phyloP scores from a whole-genome alignment of 768 basidiomycete genomes.

The Psilocybe azurescens region DNA sequence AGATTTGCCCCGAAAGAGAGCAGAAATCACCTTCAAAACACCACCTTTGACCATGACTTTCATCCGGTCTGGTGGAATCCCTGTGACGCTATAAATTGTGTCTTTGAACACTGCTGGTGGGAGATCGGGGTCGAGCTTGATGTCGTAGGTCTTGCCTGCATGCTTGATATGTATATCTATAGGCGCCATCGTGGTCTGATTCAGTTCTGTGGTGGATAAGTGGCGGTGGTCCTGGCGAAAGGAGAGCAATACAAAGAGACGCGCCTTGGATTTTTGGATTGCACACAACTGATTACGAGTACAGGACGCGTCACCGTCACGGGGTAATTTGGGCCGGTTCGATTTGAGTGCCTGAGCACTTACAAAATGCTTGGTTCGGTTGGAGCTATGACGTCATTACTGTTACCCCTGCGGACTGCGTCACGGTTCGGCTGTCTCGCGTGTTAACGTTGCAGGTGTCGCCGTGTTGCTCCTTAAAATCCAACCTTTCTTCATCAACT shows the following conservation, averaged over 20 bases:
- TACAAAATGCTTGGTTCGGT: neutral
- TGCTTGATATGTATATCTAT: constrained; percentile 89
- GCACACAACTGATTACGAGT: constrained; percentile 23
- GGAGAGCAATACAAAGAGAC: constrained; percentile 11
- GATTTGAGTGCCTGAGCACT: neutral
- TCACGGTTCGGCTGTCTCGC: constrained; percentile 9
- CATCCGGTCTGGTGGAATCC: constrained; percentile 90
- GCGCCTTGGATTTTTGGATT: constrained; percentile 18
- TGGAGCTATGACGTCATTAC: constrained; percentile 24
- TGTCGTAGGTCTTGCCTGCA: constrained; percentile 76
- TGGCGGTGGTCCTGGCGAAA: constrained; percentile 15
- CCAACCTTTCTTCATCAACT: constrained; percentile 7
- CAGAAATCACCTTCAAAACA: constrained; percentile 74
- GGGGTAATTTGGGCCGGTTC: constrained; percentile 18
- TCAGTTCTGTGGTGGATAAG: neutral
- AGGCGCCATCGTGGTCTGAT: constrained; percentile 56
- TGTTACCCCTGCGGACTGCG: constrained; percentile 10
- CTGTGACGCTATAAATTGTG: constrained; percentile 78
- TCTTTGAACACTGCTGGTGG: constrained; percentile 83
- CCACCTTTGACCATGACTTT: constrained; percentile 97
- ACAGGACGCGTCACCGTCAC: constrained; percentile 31
- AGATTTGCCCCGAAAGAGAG: neutral
- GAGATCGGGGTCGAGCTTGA: constrained; percentile 75
- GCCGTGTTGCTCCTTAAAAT: no score
- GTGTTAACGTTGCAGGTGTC: neutral